Conservation (phyloP, 2,329 filamentous ascomycete species). For the Teratosphaeria pseudoeucalypti region DNA sequence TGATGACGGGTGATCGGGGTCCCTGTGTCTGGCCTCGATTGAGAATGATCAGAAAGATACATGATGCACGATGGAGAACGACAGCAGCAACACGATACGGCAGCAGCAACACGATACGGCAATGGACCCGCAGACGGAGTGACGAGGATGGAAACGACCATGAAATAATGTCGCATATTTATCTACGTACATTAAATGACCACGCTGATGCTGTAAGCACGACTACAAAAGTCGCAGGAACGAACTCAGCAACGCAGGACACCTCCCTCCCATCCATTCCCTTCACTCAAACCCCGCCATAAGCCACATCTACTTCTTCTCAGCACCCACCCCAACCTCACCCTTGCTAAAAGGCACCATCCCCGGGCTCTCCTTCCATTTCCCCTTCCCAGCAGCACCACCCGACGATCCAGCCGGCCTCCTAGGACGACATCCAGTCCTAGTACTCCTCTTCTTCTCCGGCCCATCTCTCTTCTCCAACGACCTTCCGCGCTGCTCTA, state of each 20-base stretch:
- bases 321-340: background rate
- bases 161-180: background rate
- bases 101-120: background rate
- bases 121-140: background rate
- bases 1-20: background rate
- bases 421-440: constrained; percentile 8
- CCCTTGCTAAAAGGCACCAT: background rate
- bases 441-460: constrained; percentile 6
- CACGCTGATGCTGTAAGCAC: background rate
- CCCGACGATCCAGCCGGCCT: constrained; percentile 5
- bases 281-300: background rate
- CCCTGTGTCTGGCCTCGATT: background rate
- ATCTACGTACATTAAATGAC: background rate
- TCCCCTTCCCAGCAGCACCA: background rate
- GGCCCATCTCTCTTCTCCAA: background rate
- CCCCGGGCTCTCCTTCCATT: background rate
- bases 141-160: background rate
- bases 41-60: background rate
- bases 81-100: background rate
- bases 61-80: background rate
- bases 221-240: background rate
- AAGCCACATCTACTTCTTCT: background rate
- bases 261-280: background rate
- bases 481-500: background rate
- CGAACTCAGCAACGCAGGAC: background rate